Evolutionary conservation across 768 basidiomycete genomes (phyloP), one percentile per base, ranked within the genome.

Genomic region (Pulveroboletus sp.): DNA sequence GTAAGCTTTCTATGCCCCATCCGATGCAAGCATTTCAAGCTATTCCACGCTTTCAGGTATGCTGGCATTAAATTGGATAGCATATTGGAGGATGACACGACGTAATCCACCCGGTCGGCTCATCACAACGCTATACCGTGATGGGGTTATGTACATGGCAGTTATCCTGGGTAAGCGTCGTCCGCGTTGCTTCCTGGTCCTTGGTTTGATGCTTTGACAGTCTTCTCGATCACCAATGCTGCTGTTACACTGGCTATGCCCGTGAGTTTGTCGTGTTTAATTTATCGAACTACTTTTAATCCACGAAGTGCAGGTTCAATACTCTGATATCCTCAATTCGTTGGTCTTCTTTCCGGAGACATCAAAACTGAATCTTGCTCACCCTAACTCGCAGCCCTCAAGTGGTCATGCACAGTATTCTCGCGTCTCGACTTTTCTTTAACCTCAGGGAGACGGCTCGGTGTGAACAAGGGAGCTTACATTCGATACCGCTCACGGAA

Each of bases 351-450:
- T 14, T 32, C 36, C 16, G 10, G 8, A 21, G 27, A 29, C 13
- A 9, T 11, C 12, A 9, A 45, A 40, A 9, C 7, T 13, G 21
- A 10, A n/a, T 20, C 6, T 35, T 31, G 19, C 49, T 55, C 36
- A 55, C 19, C 1, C 34, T 39, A 24, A 34, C 29, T 34, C 12
- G 8, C 12, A 61, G 60, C 32, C 57, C 51, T 29, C 60, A 62
- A 27, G 29, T 62, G 40, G 60, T 50, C 20, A 46, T 50, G 43
- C 60, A 62, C 21, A 61, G 60, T 17, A 51, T 61, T 25, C 60
- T 61, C 45, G 49, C 60, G 6, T 61, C 59, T n/a, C 59, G 59
- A 3, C 52, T 61, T 29, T 60, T 61, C 38, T 61, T 61, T 23
- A 58, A 61, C 41, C 59, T 61, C 24, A 54, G 48, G 40, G 52